These are phyloP conservation scores for Castanopsis chinensis DNA, from an alignment of 306 rosid genomes.

Conservation along the genomic window DNA sequence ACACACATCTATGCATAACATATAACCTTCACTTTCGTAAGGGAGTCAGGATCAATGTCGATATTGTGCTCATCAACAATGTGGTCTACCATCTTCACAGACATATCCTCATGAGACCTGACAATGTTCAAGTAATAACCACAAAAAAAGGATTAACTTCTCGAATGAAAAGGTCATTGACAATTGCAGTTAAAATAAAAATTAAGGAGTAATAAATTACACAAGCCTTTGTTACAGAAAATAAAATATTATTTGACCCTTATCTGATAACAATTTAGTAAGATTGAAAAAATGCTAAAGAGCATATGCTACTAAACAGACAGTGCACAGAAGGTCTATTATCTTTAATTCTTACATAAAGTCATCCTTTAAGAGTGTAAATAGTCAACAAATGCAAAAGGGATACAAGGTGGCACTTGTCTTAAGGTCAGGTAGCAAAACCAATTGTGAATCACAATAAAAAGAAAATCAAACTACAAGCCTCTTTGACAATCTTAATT, in stretches of 20 bases:
- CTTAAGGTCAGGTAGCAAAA: too few species aligned
- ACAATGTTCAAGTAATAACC: constrained; percentile 9
- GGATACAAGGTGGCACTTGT: not conserved
- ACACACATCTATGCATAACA: not conserved
- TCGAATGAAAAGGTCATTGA: not conserved
- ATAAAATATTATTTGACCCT: not conserved
- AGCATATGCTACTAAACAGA: not conserved
- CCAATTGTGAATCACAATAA: too few species aligned
- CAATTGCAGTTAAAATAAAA: constrained; percentile 3
- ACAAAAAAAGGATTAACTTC: constrained; percentile 11
- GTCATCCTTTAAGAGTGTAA: too few species aligned
- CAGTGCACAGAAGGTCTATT: too few species aligned
- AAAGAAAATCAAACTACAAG: not conserved
- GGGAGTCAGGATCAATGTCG: constrained; percentile 35
- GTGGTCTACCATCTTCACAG: constrained; percentile 44
- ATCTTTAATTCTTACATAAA: too few species aligned
- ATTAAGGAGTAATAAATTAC: not conserved
- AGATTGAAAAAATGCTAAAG: not conserved
- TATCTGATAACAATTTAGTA: not conserved
- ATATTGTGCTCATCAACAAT: constrained; percentile 48
- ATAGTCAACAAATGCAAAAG: not conserved
- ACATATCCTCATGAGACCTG: constrained; percentile 61
- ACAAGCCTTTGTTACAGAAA: not conserved
- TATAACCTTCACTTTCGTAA: constrained; percentile 46
- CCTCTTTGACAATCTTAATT: not conserved